These are phyloP conservation scores for Phycomyces nitens DNA, from an alignment of 192 early-diverging fungal genomes.

Conservation along the genomic window DNA sequence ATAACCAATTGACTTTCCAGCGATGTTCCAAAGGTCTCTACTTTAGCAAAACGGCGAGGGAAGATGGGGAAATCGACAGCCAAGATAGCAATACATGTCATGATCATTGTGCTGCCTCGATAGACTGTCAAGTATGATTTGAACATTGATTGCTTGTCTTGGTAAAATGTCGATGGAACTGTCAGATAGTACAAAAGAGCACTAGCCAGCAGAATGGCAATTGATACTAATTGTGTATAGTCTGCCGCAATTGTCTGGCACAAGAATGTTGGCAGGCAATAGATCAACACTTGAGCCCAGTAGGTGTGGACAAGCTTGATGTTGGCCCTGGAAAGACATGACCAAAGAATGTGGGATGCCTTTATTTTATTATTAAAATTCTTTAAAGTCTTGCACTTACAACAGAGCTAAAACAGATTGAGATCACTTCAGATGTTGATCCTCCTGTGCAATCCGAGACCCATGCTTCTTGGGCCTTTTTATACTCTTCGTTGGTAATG, in stretches of 20 bases:
- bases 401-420: conserved; percentile 38
- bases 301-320: conserved; percentile 2
- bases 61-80: conserved; percentile 94
- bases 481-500: conserved; percentile 39
- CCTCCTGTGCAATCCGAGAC: conserved; percentile 54
- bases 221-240: conserved; percentile 2
- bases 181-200: background rate
- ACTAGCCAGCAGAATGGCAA: conserved; percentile 7
- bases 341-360: conserved; percentile 19
- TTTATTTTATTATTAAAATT: conserved; percentile 1
- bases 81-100: conserved; percentile 83
- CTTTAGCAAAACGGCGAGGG: conserved; percentile 86
- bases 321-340: conserved; percentile 1
- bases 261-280: conserved; percentile 12
- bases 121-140: conserved; percentile 64
- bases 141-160: conserved; percentile 12
- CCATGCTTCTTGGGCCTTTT: conserved; percentile 52
- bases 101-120: conserved; percentile 72
- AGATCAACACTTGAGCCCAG: conserved; percentile 15
- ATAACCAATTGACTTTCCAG: conserved; percentile 47
- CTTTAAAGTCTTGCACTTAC: conserved; percentile 22
- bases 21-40: conserved; percentile 86
- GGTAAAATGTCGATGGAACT: background rate
- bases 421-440: conserved; percentile 43
- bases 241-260: conserved; percentile 23